Evolutionary conservation across 306 rosid genomes (phyloP), one percentile per base, ranked within the genome.

Genomic region (Trifolium dubium): DNA sequence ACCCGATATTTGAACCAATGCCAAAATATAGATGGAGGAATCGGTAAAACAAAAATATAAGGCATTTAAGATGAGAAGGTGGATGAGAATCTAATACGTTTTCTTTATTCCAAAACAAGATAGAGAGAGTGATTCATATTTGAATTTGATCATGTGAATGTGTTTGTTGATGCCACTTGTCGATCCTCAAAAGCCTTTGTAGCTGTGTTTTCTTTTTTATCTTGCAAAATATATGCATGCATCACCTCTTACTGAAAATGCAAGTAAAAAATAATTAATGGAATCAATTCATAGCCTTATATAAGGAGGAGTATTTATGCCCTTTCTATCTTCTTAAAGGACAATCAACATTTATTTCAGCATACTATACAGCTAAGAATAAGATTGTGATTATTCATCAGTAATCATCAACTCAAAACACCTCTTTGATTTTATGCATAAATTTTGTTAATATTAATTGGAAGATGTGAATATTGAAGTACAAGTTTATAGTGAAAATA

Each of bases 21-120:
- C 4, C 15, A 30, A 72, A 31, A 60, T 49, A 47, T 29, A 1
- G 17, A 70, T n/a, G 35, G 23, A 5, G 59, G 77, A 78, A 55
- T 72, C 43, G 0, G 6, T 11, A 65, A 43, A 55, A 28, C 34
- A 23, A 23, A 23, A 23, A 0, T 23, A 23, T 5, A 73, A 23
- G 58, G 58, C 17, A 79, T 56, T 44, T 44, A 44, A 44, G 47
- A 51, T 10, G 35, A 61, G 81, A 70, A 51, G 60, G 41, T 70
- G 75, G 75, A 67, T 59, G 49, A 58, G 83, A 79, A 79, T 79
- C 83, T 54, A 58, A 73, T 79, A 55, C 78, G 69, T 44, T 71
- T 72, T 72, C 23, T 78, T 78, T 64, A 64, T 54, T 64, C 54
- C 3, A 53, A 23, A 23, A 34, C 8, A 35, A 53, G 30, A 12